A percentile compares a stretch with the other conserved stretches of the same genome.
These are phyloP conservation scores for Cladorrhinum sp. DNA, from an alignment of 2,329 filamentous ascomycete species.

Conservation along the genomic window DNA sequence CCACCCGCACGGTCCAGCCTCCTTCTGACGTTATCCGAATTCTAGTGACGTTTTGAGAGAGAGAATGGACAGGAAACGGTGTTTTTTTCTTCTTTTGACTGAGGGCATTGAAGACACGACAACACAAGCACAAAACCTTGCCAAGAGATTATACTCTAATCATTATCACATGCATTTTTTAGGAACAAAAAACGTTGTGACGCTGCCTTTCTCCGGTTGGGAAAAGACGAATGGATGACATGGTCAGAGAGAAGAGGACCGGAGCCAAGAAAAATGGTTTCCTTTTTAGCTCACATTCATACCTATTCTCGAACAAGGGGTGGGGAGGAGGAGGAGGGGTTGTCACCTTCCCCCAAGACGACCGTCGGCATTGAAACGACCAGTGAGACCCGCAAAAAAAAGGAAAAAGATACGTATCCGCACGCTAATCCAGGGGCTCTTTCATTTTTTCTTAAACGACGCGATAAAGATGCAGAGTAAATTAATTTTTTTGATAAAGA, in stretches of 20 bases:
- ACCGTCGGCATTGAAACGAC: background rate
- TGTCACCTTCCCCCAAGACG: too few relatives aligned
- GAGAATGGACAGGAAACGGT: too few relatives aligned
- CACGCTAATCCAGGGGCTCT: background rate
- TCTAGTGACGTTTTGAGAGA: too few relatives aligned
- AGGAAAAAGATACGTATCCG: background rate
- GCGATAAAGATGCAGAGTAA: too few relatives aligned
- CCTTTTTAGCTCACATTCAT: background rate
- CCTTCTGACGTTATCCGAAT: background rate
- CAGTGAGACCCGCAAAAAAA: too few relatives aligned
- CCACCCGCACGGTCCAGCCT: too few relatives aligned
- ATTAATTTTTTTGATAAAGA: too few relatives aligned
- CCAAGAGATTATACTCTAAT: background rate
- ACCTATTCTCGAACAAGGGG: background rate
- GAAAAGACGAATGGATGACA: background rate
- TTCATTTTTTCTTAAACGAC: too few relatives aligned
- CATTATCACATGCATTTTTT: background rate
- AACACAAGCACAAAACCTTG: background rate
- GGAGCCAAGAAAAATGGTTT: background rate
- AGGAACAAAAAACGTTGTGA: background rate
- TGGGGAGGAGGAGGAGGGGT: background rate
- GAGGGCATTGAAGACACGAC: too few relatives aligned
- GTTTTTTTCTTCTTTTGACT: too few relatives aligned
- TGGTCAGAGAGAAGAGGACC: too few relatives aligned
- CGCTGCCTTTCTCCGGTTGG: background rate